Evolutionary conservation across 495 filamentous ascomycete species (phyloP), one percentile per base, ranked within the genome.

Genomic region (Aspergillus leporis): DNA sequence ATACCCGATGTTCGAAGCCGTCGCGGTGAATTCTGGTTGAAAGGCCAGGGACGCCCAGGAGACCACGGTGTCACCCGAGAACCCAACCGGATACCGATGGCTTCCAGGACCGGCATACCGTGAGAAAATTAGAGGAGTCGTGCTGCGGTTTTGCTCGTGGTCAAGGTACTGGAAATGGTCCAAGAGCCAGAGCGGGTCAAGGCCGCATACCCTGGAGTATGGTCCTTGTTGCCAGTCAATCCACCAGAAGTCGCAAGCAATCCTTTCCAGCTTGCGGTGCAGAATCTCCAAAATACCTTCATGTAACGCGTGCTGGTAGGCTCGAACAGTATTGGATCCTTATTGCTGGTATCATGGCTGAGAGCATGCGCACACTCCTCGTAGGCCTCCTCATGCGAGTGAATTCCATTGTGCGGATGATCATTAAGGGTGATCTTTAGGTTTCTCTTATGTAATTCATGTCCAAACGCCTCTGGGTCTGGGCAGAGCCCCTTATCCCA

Each of bases 161-260:
- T 84, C 80, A 4, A 85, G 74, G 64, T 79, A 87, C 49, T 84
- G 80, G 61, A 76, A 85, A 60, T 87, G 84, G 63, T 86, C 86
- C 48, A 87, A 73, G 14, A 85, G 64, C 83, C 83, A 86, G 1
- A 87, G 67, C 0, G 84, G 84, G 64, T 87, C 83, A 36, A 86
- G 73, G 14, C 84, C 83, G 0, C 77, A 77, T 25, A 83, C 75
- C 16, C 66, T 68, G 1, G 82, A 82, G 50, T 72, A 55, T 16
- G 60, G 64, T 3, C 84, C 84, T 66, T 87, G 84, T 66, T 87
- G 84, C 84, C 84, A 87, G 69, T 87, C 83, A 32, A 85, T 71
- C 84, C 84, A 87, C 82, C 81, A 85, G 36, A 87, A 80, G 60
- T 86, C 82, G 22, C 78, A 61, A 1, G 78, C 83, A 18, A 79